Evolutionary conservation across 805 yeast species (phyloP), one percentile per base, ranked within the genome.

Genomic region (Saccharomycopsis fermentans): DNA sequence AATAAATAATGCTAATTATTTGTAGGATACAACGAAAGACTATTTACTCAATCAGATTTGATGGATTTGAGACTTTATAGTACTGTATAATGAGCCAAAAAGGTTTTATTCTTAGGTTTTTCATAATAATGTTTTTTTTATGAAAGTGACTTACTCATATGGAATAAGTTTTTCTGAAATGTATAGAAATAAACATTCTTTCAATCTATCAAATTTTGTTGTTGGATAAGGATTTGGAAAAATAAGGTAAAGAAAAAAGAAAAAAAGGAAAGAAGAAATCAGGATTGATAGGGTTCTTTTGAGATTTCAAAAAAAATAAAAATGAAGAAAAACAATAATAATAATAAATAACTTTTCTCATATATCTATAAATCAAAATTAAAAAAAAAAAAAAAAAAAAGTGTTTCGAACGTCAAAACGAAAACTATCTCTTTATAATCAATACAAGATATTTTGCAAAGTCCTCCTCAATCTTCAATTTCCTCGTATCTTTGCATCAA

Each of bases 401-500:
- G 53, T 50, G 21, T 29, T 34, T 29, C 35, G 24, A 29, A 27
- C 29, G 29, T 39, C 8, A 17, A 21, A 2, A 21, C 24, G 24
- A 17, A 39, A 16, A 24, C 27, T 26, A 27, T 5, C 19, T 50
- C 26, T 9, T 2, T 21, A 29, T 43, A n/a, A 24, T 43, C 17
- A 43, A n/a, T 37, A n/a, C 26, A 21, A 21, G 12, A 16, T 29
- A 21, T 21, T 43, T 6, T 43, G 4, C 24, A n/a, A 21, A 21
- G 16, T n/a, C 11, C 17, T 29, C 37, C 12, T 52, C 36, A 57
- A 43, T 52, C 56, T 21, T 58, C 60, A 37, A 62, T 55, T 26
- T 59, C 62, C 34, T 62, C 61, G 34, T 62, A 62, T 35, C 64
- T 51, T 51, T 59, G 58, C 56, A 59, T 24, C 39, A 62, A 54